A percentile compares a stretch with the other conserved stretches of the same genome.
Evolutionary conservation across 2,329 filamentous ascomycete genomes (phyloP).

Genomic region (Alternaria sp.): DNA sequence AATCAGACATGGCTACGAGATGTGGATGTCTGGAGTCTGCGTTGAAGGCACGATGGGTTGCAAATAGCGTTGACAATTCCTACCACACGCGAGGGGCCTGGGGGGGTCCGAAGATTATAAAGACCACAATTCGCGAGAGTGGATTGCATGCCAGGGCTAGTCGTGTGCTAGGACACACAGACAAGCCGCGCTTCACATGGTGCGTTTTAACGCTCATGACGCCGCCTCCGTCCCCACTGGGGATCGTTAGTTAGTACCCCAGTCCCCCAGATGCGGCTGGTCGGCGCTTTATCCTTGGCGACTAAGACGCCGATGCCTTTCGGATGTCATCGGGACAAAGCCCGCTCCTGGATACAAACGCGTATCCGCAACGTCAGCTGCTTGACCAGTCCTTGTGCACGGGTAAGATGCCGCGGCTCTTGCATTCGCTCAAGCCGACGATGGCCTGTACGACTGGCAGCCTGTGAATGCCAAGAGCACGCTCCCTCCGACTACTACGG

Average conservation of each 20-base stretch:
- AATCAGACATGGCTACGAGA: slow-evolving; percentile 45
- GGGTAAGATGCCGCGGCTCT: slow-evolving; percentile 28
- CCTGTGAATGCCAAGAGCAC: slow-evolving; percentile 7
- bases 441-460: slow-evolving; percentile 6
- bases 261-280: slow-evolving; percentile 46
- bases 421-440: slow-evolving; percentile 13
- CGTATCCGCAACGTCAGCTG: slow-evolving; percentile 35
- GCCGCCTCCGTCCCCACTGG: slow-evolving; percentile 41
- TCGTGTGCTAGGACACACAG: slow-evolving; percentile 35
- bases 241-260: slow-evolving; percentile 45
- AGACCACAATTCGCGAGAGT: slow-evolving; percentile 39
- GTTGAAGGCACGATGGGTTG: slow-evolving; percentile 19
- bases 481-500: not conserved
- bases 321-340: slow-evolving; percentile 42
- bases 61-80: slow-evolving; percentile 17
- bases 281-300: slow-evolving; percentile 40
- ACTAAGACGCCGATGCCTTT: slow-evolving; percentile 35
- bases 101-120: slow-evolving; percentile 43
- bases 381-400: slow-evolving; percentile 13
- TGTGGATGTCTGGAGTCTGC: slow-evolving; percentile 18
- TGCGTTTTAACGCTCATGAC: slow-evolving; percentile 45
- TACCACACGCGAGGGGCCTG: slow-evolving; percentile 32
- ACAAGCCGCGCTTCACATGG: slow-evolving; percentile 39
- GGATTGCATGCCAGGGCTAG: slow-evolving; percentile 37
- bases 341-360: slow-evolving; percentile 22